Percentiles rank a stretch among this genome's conserved stretches.
phyloP scores from a whole-genome alignment of 164 flowering plant species.

The Vitis riparia region DNA sequence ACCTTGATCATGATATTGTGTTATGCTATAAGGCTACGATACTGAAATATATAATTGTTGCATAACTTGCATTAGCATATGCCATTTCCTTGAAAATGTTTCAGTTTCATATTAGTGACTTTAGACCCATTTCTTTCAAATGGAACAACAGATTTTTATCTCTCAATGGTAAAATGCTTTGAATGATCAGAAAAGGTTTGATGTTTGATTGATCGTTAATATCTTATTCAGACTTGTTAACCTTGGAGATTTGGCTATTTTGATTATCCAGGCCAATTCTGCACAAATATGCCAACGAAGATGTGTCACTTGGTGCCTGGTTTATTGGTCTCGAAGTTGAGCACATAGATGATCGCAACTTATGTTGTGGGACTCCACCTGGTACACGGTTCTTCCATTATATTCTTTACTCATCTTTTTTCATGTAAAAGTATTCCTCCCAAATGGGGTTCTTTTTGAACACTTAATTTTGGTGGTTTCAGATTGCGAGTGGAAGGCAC shows the following conservation, averaged over 20 bases:
- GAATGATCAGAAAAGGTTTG: too few species aligned
- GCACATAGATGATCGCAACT: conserved; percentile 32
- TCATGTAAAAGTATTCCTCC: background rate
- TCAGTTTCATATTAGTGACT: too few species aligned
- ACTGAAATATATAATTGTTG: too few species aligned
- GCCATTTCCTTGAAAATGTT: too few species aligned
- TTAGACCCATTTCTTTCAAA: too few species aligned
- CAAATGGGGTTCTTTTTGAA: background rate
- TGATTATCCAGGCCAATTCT: conserved; percentile 21
- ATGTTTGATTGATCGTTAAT: background rate
- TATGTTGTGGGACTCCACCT: conserved; percentile 41
- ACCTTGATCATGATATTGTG: too few species aligned
- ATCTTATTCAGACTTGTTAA: background rate
- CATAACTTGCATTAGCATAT: too few species aligned
- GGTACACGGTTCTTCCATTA: conserved; percentile 9
- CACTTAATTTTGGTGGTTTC: background rate
- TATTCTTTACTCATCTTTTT: background rate
- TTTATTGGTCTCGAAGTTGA: conserved; percentile 35
- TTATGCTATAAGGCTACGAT: too few species aligned
- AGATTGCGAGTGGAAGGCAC: conserved; percentile 28
- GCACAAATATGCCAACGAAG: conserved; percentile 36
- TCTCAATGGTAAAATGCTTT: too few species aligned
- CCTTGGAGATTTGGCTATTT: background rate
- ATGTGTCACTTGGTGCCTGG: conserved; percentile 38
- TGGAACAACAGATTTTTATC: too few species aligned